Conservation (phyloP, 2,329 filamentous ascomycete genomes). For the Cercospora nicotianae region DNA sequence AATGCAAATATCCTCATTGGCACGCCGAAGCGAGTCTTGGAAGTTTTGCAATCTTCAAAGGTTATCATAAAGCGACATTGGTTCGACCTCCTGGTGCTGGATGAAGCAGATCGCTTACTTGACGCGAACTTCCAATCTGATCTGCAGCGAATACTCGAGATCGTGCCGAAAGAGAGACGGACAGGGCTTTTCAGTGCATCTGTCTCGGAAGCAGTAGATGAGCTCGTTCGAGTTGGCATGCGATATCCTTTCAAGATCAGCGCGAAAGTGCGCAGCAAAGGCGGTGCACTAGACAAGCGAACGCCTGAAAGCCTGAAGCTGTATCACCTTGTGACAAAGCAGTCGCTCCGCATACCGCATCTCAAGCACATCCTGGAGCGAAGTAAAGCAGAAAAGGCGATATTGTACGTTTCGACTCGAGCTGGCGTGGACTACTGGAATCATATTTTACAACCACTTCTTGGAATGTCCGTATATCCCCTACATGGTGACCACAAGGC, state of each 20-base stretch:
- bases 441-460: conserved; percentile 69
- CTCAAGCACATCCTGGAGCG: conserved; percentile 68
- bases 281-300: conserved; percentile 74
- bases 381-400: conserved; percentile 70
- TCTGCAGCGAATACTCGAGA: conserved; percentile 77
- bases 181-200: conserved; percentile 94
- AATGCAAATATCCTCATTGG: conserved; percentile 88
- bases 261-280: conserved; percentile 80
- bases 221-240: conserved; percentile 87
- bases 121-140: conserved; percentile 94
- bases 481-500: conserved; percentile 90
- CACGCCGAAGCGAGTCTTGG: conserved; percentile 85
- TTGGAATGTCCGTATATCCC: conserved; percentile 71
- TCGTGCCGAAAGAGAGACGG: conserved; percentile 86
- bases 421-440: conserved; percentile 94
- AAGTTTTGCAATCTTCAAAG: conserved; percentile 75
- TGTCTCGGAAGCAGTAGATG: conserved; percentile 90
- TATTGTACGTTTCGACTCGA: conserved; percentile 91
- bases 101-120: conserved; percentile 89
- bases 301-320: conserved; percentile 93
- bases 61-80: conserved; percentile 37
- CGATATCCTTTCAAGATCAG: conserved; percentile 93
- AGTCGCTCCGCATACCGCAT: conserved; percentile 77
- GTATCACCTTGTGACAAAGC: conserved; percentile 73
- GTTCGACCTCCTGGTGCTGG: conserved; percentile 88